Conservation (phyloP, 106 monocot species). For the Acorus calamus region DNA sequence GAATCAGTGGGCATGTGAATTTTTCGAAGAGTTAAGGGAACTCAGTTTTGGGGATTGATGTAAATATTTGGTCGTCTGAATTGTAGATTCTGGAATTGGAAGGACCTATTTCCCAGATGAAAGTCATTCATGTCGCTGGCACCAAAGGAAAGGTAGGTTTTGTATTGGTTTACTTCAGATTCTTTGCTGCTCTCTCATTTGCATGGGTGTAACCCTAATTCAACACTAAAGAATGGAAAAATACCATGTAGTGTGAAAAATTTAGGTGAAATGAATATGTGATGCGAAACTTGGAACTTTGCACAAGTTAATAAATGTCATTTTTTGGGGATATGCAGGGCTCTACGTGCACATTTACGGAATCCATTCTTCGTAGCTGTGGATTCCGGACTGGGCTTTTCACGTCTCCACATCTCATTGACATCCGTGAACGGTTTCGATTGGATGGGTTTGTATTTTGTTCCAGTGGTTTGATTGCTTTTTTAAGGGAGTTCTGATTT, state of each 20-base stretch:
- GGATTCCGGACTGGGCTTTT: slow-evolving; percentile 86
- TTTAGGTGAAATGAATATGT: no score
- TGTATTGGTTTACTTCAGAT: background rate
- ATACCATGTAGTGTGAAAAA: no score
- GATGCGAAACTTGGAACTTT: no score
- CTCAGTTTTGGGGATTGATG: background rate
- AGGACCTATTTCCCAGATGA: slow-evolving; percentile 35
- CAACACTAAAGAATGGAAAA: no score
- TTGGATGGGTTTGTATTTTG: slow-evolving; percentile 59
- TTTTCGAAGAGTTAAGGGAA: background rate
- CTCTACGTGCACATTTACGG: slow-evolving; percentile 84
- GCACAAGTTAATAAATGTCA: no score
- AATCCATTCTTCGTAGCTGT: slow-evolving; percentile 72
- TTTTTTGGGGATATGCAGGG: slow-evolving; percentile 30
- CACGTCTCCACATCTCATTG: slow-evolving; percentile 91
- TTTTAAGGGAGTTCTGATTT: no score
- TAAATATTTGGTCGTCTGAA: background rate
- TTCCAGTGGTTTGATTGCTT: no score
- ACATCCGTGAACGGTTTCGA: slow-evolving; percentile 74
- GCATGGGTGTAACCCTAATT: background rate
- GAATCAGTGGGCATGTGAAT: background rate
- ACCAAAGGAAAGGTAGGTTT: slow-evolving; percentile 80
- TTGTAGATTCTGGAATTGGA: slow-evolving; percentile 76
- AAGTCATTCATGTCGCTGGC: slow-evolving; percentile 89
- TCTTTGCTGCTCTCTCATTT: background rate